Percentiles rank a stretch among this genome's conserved stretches.
These are phyloP conservation scores for Barnettozyma sucrosica DNA, from an alignment of 805 yeast genomes.

Conservation along the genomic window DNA sequence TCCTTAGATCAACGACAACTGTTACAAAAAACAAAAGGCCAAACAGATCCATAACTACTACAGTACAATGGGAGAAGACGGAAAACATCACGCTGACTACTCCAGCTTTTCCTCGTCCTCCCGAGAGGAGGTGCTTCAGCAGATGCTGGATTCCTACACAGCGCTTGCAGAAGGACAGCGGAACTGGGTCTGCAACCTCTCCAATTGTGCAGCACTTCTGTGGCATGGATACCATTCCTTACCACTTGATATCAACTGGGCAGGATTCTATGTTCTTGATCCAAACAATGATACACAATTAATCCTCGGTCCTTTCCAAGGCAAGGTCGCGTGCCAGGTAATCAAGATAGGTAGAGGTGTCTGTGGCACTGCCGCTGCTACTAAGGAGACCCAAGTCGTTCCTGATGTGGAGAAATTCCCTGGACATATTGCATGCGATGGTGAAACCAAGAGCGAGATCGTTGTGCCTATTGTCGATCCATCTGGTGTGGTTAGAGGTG, in stretches of 20 bases:
- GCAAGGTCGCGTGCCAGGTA: constrained; percentile 91
- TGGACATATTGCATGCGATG: constrained; percentile 97
- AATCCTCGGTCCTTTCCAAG: constrained; percentile 89
- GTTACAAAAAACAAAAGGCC: too few species aligned
- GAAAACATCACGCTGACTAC: constrained; percentile 68
- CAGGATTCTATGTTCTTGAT: constrained; percentile 73
- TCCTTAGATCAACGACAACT: too few species aligned
- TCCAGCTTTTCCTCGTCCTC: constrained; percentile 39
- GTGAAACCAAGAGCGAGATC: constrained; percentile 87
- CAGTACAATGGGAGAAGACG: constrained; percentile 22
- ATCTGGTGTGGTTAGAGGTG: constrained; percentile 52
- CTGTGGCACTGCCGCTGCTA: constrained; percentile 78
- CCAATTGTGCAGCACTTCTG: constrained; percentile 79
- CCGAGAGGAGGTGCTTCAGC: constrained; percentile 52
- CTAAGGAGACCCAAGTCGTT: constrained; percentile 63
- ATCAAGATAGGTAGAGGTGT: constrained; percentile 81
- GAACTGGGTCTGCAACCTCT: constrained; percentile 86
- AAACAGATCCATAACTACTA: too few species aligned
- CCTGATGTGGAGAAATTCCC: constrained; percentile 73
- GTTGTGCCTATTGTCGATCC: constrained; percentile 71
- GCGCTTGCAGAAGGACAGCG: constrained; percentile 57
- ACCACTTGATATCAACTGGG: constrained; percentile 69
- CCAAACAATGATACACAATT: constrained; percentile 36
- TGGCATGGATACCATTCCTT: constrained; percentile 83
- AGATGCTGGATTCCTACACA: constrained; percentile 52